These are phyloP conservation scores for Pseudopyrenochaeta lycopersici DNA, from an alignment of 2,329 filamentous ascomycete genomes.

Conservation along the genomic window DNA sequence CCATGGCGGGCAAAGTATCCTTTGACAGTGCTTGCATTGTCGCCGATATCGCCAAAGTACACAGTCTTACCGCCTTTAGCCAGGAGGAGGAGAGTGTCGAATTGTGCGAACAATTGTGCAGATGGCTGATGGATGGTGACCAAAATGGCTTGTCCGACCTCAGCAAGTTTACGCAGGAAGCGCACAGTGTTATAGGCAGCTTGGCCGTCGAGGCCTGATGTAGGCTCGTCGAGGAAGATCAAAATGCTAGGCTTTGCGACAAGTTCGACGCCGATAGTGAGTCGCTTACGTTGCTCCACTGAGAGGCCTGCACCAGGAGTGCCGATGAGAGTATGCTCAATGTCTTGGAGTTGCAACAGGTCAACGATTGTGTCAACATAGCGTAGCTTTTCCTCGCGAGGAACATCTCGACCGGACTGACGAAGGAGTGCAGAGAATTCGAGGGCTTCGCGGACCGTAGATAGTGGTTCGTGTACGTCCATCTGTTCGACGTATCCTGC, in stretches of 20 bases:
- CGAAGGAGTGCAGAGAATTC: conserved; percentile 42
- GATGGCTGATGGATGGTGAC: conserved; percentile 90
- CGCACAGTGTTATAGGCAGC: conserved; percentile 75
- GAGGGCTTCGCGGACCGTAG: conserved; percentile 42
- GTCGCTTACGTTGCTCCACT: conserved; percentile 67
- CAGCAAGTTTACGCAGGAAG: conserved; percentile 75
- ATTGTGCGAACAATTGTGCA: conserved; percentile 81
- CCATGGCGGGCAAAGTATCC: conserved; percentile 59
- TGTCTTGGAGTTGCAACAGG: conserved; percentile 34
- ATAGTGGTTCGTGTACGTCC: conserved; percentile 38
- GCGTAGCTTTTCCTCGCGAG: conserved; percentile 32
- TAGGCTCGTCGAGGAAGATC: conserved; percentile 79
- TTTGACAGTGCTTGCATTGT: conserved; percentile 72
- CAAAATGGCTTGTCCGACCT: conserved; percentile 82
- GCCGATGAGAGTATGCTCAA: conserved; percentile 37
- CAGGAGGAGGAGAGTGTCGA: conserved; percentile 79
- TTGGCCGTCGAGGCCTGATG: conserved; percentile 75
- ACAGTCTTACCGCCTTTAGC: conserved; percentile 80
- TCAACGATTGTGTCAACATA: conserved; percentile 41
- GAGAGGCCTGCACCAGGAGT: conserved; percentile 36
- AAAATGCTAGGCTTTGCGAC: conserved; percentile 69
- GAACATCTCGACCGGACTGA: conserved; percentile 25
- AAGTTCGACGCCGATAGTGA: conserved; percentile 68
- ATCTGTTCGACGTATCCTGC: conserved; percentile 47
- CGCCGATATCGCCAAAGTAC: conserved; percentile 82